Conservation (phyloP, 75 land plant genomes). For the Pinus tabuliformis region DNA sequence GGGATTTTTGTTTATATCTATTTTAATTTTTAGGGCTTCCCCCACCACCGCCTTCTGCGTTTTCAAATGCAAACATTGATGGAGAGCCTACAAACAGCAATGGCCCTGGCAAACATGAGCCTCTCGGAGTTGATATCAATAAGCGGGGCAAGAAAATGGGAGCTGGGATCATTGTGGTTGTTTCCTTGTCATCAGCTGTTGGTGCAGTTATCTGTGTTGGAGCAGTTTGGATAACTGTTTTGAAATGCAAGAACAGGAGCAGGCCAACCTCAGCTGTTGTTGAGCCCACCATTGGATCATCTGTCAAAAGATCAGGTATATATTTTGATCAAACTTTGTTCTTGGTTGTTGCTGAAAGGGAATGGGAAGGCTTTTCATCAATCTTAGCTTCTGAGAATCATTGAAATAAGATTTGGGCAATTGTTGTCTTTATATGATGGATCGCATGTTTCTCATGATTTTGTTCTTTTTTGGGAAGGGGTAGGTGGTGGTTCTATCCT, state of each 20-base stretch:
- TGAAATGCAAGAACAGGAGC: constrained; percentile 20
- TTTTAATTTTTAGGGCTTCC: constrained; percentile 55
- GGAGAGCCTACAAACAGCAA: constrained; percentile 17
- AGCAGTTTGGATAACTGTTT: constrained; percentile 38
- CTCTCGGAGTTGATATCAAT: constrained; percentile 68
- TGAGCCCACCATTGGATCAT: constrained; percentile 16
- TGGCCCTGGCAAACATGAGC: constrained; percentile 27
- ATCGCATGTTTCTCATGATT: background rate
- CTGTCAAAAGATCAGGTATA: constrained; percentile 49
- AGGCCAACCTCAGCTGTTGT: constrained; percentile 21
- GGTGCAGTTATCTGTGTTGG: constrained; percentile 42
- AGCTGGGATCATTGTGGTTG: constrained; percentile 41
- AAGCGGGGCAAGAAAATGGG: constrained; percentile 21
- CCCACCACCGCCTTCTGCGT: constrained; percentile 64
- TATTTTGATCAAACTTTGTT: background rate
- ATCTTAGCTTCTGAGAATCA: background rate
- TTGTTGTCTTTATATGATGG: background rate
- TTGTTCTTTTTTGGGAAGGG: background rate
- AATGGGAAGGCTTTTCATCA: background rate
- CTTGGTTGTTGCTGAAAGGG: background rate
- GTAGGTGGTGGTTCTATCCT: constrained; percentile 25
- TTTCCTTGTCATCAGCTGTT: constrained; percentile 60
- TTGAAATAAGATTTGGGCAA: background rate
- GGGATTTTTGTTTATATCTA: background rate
- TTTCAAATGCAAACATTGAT: constrained; percentile 7